phyloP scores from a whole-genome alignment of 108 stramenopile species.

The Epithemia pelagica region DNA sequence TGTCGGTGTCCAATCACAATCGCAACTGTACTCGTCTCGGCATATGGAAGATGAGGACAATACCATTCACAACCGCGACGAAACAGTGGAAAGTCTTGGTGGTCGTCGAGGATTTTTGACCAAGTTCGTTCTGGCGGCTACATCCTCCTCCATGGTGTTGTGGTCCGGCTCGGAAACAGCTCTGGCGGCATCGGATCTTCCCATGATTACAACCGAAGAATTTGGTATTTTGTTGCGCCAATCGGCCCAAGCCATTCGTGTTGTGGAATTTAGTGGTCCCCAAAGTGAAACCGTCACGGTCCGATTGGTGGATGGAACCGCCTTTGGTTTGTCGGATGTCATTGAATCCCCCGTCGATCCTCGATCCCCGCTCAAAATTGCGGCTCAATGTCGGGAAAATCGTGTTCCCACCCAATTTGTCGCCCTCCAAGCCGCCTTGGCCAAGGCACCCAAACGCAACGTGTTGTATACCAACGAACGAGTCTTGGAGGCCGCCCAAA shows the following conservation, averaged over 20 bases:
- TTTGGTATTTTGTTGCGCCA: slow-evolving; percentile 58
- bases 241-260: slow-evolving; percentile 48
- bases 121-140: too few species aligned
- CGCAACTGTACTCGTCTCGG: too few species aligned
- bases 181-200: too few species aligned
- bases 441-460: slow-evolving; percentile 50
- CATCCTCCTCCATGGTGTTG: too few species aligned
- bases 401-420: slow-evolving; percentile 57
- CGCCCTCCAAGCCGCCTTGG: slow-evolving; percentile 41
- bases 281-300: slow-evolving; percentile 65
- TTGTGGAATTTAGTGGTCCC: slow-evolving; percentile 72
- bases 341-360: slow-evolving; percentile 70
- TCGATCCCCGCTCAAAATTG: slow-evolving; percentile 61
- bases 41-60: too few species aligned
- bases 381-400: slow-evolving; percentile 59
- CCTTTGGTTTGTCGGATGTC: slow-evolving; percentile 67
- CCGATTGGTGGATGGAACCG: slow-evolving; percentile 63
- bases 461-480: slow-evolving; percentile 67
- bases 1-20: too few species aligned
- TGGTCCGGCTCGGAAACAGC: too few species aligned
- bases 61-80: too few species aligned
- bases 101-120: too few species aligned
- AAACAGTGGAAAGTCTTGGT: too few species aligned
- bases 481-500: slow-evolving; percentile 61
- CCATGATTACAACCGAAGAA: slow-evolving; percentile 66